phyloP scores from a whole-genome alignment of 257 asterid genomes.

The Solanum raphanifolium region DNA sequence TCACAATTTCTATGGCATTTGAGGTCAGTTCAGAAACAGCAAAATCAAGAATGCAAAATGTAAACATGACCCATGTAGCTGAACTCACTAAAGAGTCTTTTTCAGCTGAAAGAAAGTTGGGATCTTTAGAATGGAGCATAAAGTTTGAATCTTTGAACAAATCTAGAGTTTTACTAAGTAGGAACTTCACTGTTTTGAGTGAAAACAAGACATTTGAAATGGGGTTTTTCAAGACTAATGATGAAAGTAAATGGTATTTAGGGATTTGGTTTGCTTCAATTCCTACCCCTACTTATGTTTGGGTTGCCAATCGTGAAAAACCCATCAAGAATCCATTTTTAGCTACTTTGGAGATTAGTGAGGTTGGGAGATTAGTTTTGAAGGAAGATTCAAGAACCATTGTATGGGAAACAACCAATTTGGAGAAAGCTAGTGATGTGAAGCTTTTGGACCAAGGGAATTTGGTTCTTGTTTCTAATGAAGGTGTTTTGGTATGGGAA shows the following conservation, averaged over 20 bases:
- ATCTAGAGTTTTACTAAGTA: constrained; percentile 30
- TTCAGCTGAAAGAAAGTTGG: constrained; percentile 1
- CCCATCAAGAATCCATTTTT: constrained; percentile 37
- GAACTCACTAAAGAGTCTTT: neutral
- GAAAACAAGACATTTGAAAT: constrained; percentile 40
- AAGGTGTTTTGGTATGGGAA: constrained; percentile 50
- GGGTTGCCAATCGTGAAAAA: constrained; percentile 73
- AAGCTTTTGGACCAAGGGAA: constrained; percentile 58
- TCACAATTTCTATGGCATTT: constrained; percentile 9
- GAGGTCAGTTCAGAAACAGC: constrained; percentile 13
- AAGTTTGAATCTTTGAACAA: constrained; percentile 23
- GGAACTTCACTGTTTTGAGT: constrained; percentile 38
- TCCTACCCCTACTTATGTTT: constrained; percentile 50
- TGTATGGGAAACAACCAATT: constrained; percentile 45
- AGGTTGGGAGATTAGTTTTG: constrained; percentile 37
- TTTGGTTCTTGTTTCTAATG: constrained; percentile 27
- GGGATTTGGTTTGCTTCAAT: constrained; percentile 74
- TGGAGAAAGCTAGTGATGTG: constrained; percentile 25
- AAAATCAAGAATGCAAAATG: constrained; percentile 8
- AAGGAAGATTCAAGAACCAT: constrained; percentile 25
- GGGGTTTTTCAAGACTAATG: constrained; percentile 50
- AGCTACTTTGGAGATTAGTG: constrained; percentile 35
- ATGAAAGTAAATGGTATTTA: constrained; percentile 41
- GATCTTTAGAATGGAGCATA: constrained; percentile 1
- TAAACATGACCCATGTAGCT: constrained; percentile 4